phyloP scores from a whole-genome alignment of 2,329 filamentous ascomycete genomes.

The Fusarium chaquense region DNA sequence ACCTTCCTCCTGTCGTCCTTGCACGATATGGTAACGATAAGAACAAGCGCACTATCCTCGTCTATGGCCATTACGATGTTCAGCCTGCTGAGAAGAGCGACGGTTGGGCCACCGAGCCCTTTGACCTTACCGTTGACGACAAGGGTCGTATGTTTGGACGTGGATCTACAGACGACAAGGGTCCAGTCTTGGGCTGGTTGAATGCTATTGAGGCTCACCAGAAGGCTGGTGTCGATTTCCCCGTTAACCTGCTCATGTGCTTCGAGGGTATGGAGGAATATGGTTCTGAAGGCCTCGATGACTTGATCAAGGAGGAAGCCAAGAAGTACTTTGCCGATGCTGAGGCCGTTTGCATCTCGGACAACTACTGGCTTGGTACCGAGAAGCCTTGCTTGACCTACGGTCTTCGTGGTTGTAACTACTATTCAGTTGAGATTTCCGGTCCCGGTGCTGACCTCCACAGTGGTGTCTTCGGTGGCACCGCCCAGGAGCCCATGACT shows the following conservation, averaged over 20 bases:
- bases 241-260: constrained; percentile 98
- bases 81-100: constrained; percentile 94
- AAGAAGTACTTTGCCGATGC: constrained; percentile 96
- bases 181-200: constrained; percentile 95
- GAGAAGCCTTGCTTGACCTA: constrained; percentile 99
- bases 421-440: constrained; percentile 92
- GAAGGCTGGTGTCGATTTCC: constrained; percentile 92
- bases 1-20: constrained; percentile 92
- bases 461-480: constrained; percentile 96
- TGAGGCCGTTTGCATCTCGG: constrained; percentile 97
- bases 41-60: constrained; percentile 92
- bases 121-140: constrained; percentile 86
- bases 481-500: constrained; percentile 98
- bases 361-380: constrained; percentile 99
- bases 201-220: constrained; percentile 98
- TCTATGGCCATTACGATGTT: constrained; percentile 99
- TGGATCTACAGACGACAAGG: constrained; percentile 97
- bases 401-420: constrained; percentile 96
- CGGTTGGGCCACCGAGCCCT: constrained; percentile 96
- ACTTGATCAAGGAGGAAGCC: constrained; percentile 90
- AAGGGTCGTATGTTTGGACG: constrained; percentile 97
- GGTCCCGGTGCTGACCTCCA: constrained; percentile 95
- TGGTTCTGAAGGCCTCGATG: constrained; percentile 94
- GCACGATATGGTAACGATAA: constrained; percentile 92
- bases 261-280: constrained; percentile 99